phyloP scores from a whole-genome alignment of 2,329 filamentous ascomycete genomes.

The Penicillium hesseltinei region DNA sequence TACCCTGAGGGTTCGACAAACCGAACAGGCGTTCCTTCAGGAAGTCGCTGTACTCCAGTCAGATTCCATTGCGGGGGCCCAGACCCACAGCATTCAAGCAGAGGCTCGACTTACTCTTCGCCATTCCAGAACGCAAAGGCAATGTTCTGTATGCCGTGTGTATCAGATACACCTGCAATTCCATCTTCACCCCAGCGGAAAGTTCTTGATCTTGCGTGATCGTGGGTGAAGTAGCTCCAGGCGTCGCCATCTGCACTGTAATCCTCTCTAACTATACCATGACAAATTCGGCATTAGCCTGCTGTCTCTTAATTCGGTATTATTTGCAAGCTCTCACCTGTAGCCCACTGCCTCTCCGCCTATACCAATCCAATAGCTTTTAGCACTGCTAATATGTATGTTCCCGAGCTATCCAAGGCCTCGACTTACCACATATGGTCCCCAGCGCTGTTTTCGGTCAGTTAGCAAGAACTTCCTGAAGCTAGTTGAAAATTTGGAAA shows the following conservation, averaged over 20 bases:
- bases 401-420: not conserved
- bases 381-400: not conserved
- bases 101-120: conserved; percentile 66
- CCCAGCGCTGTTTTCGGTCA: conserved; percentile 56
- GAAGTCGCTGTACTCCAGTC: conserved; percentile 62
- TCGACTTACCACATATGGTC: conserved; percentile 66
- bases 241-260: conserved; percentile 88
- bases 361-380: not conserved
- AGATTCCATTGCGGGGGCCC: not conserved
- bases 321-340: conserved; percentile 52
- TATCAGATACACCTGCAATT: conserved; percentile 92
- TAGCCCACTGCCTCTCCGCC: conserved; percentile 92
- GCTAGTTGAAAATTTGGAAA: not conserved
- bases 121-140: conserved; percentile 98
- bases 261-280: conserved; percentile 72
- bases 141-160: conserved; percentile 86
- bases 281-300: conserved; percentile 30
- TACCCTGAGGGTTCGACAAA: conserved; percentile 92
- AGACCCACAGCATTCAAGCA: not conserved
- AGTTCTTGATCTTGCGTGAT: conserved; percentile 81
- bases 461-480: not conserved
- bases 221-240: conserved; percentile 95
- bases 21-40: conserved; percentile 95
- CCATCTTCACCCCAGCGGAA: conserved; percentile 97
- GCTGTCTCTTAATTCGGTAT: not conserved